These are phyloP conservation scores for Auriculariales sp. DNA, from an alignment of 768 basidiomycete genomes.

Conservation along the genomic window DNA sequence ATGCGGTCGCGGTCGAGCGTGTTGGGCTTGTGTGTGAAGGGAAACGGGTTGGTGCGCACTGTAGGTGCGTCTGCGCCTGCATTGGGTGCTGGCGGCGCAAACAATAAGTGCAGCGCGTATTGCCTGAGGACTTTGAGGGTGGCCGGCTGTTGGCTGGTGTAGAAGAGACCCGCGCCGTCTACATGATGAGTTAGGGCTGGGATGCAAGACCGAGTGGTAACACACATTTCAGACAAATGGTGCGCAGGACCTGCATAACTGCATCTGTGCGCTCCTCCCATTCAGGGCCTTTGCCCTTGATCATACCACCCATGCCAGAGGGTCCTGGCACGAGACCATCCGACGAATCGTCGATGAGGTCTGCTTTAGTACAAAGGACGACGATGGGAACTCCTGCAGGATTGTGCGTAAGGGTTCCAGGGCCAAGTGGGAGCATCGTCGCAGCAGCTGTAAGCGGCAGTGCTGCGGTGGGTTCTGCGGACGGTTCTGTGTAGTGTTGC, in stretches of 20 bases:
- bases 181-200: not conserved
- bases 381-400: conserved; percentile 72
- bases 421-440: conserved; percentile 67
- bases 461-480: conserved; percentile 31
- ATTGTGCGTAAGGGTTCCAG: conserved; percentile 80
- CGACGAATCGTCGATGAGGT: conserved; percentile 73
- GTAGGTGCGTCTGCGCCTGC: conserved; percentile 18
- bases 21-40: conserved; percentile 78
- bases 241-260: conserved; percentile 87
- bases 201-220: conserved; percentile 4
- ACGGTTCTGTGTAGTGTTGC: conserved; percentile 82
- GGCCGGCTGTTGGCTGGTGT: conserved; percentile 68
- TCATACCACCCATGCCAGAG: conserved; percentile 79
- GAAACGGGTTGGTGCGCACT: conserved; percentile 60
- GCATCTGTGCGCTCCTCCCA: conserved; percentile 95
- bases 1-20: conserved; percentile 86
- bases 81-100: conserved; percentile 48
- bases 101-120: conserved; percentile 72
- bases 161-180: conserved; percentile 91
- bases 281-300: conserved; percentile 80
- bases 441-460: conserved; percentile 39
- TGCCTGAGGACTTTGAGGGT: conserved; percentile 67
- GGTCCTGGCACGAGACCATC: conserved; percentile 57
- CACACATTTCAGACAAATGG: conserved; percentile 86
- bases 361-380: conserved; percentile 85